Evolutionary conservation across 257 asterid genomes (phyloP), one percentile per base, ranked within the genome.

Genomic region (Linderniella brevidens): DNA sequence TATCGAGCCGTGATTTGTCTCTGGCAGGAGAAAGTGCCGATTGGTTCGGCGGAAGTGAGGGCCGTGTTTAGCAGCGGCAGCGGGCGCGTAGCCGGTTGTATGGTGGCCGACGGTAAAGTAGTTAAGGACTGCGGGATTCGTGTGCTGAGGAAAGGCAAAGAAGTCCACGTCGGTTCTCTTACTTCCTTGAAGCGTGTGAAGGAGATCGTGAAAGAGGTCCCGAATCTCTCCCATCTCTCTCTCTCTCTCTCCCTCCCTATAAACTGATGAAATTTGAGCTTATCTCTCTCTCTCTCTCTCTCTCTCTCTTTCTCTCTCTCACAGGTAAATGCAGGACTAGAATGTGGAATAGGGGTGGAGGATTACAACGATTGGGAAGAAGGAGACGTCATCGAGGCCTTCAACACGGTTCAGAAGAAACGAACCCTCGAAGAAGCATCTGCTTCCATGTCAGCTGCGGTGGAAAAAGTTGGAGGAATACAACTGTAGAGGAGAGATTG

Each of bases 381-480:
- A 52, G 94, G 96, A 9, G 96, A 90, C 48, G 57, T 29, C n/a
- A 65, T 90, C 0, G 93, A 79, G 71, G 87, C 84, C 62, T 90
- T 85, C 64, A 78, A 72, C 72, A 19, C 80, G 6, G 83, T 77
- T 49, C 78, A 79, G 54, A 90, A 82, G 86, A 79, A 67, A 62
- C 68, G 99, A 68, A 90, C 94, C 7, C 94, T 90, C 0, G 99
- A 90, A 62, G 99, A 90, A 67, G 99, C 99, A 52, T 90, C 99
- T 15, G 94, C 92, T 51, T 76, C 92, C 8, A 85, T 90, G 94
- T 53, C 88, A 38, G 94, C 93, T 41, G 94, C 94, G 20, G 57
- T 79, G 20, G 77, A 81, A 65, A 64, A 61, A 71, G 82, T 58
- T n/a, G n/a, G n/a, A 50, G 80, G 92, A 47, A 53, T 61, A 10